phyloP scores from a whole-genome alignment of 257 asterid genomes.

The Solanum clarkiae region DNA sequence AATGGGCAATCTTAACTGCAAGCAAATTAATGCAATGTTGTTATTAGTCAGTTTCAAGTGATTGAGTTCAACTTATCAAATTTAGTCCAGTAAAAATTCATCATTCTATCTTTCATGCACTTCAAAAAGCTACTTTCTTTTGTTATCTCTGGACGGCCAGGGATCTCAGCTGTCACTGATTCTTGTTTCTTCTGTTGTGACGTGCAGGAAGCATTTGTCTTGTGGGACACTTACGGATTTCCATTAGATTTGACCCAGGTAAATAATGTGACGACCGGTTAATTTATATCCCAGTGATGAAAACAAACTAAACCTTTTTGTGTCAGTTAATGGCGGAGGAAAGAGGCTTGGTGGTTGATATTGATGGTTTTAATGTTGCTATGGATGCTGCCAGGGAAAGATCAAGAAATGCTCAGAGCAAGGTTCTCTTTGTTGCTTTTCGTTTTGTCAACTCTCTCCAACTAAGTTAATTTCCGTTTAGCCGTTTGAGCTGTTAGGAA shows the following conservation, averaged over 20 bases:
- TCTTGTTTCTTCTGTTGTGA: slow-evolving; percentile 9
- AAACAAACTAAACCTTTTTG: neutral
- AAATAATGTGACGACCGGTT: neutral
- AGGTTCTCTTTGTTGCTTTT: slow-evolving; percentile 35
- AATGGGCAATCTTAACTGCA: neutral
- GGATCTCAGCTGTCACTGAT: neutral
- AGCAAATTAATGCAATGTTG: neutral
- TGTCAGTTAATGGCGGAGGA: slow-evolving; percentile 96
- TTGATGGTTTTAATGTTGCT: slow-evolving; percentile 54
- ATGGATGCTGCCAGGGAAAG: slow-evolving; percentile 88
- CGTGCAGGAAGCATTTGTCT: slow-evolving; percentile 85
- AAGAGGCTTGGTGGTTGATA: slow-evolving; percentile 76
- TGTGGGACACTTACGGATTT: slow-evolving; percentile 97
- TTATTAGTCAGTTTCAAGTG: neutral
- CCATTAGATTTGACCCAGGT: slow-evolving; percentile 99
- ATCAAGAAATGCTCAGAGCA: slow-evolving; percentile 87
- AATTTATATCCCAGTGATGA: neutral
- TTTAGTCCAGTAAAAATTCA: neutral
- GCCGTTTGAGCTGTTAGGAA: neutral
- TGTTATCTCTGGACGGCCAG: neutral
- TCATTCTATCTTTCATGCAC: neutral
- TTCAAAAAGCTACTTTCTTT: neutral
- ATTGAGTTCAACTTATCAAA: neutral
- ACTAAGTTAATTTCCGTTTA: neutral
- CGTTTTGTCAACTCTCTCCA: neutral